Evolutionary conservation across 352 stramenopile species (phyloP), one percentile per base, ranked within the genome.

Genomic region (Phytopythium boreale): DNA sequence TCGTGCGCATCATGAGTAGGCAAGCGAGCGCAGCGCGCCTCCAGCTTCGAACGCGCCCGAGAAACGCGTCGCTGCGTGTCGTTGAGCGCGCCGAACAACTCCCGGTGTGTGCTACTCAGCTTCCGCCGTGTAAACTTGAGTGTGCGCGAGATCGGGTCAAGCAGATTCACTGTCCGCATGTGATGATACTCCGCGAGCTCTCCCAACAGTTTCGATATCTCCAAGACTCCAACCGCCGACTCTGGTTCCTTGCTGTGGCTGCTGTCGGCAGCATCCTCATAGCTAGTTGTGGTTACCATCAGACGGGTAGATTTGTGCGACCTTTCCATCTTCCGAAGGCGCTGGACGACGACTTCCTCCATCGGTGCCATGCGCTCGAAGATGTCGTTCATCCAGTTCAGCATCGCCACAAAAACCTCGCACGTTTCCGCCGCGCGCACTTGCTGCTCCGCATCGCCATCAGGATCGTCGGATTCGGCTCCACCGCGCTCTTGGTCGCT

Each of bases 61-160:
- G 59, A 60, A 8, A 82, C 49, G 15, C 66, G 60, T n/a, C 64
- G 56, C 9, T 58, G 41, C 0, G 74, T 75, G 24, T 87, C 77
- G 22, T 70, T 43, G 24, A 89, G 55, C 10, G 71, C 71, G 47
- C 75, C 69, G 2, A 59, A 37, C 9, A 84, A 39, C 57, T 86
- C 80, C 14, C 77, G 71, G 58, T 66, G 68, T 44, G 86, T 82
- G 2, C 72, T 72, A 34, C 75, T 67, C 52, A 81, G 77, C 26
- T 83, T 82, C 29, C 81, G 67, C 62, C 68, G 71, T 2, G 80
- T 83, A 53, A 84, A 82, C 37, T 75, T 71, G 37, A 89, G 76
- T 15, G 77, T 87, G 17, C 80, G 71, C 17, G 72, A 61, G 56
- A 88, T 87, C 31, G 77, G 77, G 39, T 89, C 75, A 0, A 68